Evolutionary conservation across 1,139 yeast genomes (phyloP).

Genomic region (Insectozyma bohioensis): DNA sequence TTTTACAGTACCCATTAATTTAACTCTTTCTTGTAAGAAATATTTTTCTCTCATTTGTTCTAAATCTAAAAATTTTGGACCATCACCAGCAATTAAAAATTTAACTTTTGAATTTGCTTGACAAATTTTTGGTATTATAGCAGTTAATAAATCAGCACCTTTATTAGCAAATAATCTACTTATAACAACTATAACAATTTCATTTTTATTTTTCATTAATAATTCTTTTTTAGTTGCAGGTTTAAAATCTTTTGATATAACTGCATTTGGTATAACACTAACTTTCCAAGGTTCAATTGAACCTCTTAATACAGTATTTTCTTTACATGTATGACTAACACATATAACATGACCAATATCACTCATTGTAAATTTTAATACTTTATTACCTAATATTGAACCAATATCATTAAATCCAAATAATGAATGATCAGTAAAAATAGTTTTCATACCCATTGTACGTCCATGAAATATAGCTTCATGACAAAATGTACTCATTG

Average conservation of each 20-base stretch:
- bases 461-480: constrained; percentile 90
- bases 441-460: constrained; percentile 89
- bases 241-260: constrained; percentile 74
- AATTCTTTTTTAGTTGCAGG: constrained; percentile 42
- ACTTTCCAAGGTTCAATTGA: constrained; percentile 75
- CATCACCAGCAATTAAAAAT: constrained; percentile 93
- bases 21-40: constrained; percentile 84
- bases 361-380: constrained; percentile 76
- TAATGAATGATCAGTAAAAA: constrained; percentile 92
- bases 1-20: constrained; percentile 78
- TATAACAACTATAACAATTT: constrained; percentile 83
- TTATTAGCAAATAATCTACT: constrained; percentile 93
- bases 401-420: constrained; percentile 91
- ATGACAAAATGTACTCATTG: constrained; percentile 80
- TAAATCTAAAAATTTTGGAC: constrained; percentile 89
- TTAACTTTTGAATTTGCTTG: constrained; percentile 59
- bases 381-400: constrained; percentile 82
- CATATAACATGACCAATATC: constrained; percentile 93
- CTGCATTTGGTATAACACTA: constrained; percentile 96
- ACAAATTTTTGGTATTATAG: constrained; percentile 85
- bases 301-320: constrained; percentile 88
- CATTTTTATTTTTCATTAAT: constrained; percentile 11
- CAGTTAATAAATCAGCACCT: constrained; percentile 88
- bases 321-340: constrained; percentile 96
- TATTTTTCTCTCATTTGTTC: constrained; percentile 93